Evolutionary conservation across 148 eudicot species (phyloP).

Genomic region (Cornus florida): DNA sequence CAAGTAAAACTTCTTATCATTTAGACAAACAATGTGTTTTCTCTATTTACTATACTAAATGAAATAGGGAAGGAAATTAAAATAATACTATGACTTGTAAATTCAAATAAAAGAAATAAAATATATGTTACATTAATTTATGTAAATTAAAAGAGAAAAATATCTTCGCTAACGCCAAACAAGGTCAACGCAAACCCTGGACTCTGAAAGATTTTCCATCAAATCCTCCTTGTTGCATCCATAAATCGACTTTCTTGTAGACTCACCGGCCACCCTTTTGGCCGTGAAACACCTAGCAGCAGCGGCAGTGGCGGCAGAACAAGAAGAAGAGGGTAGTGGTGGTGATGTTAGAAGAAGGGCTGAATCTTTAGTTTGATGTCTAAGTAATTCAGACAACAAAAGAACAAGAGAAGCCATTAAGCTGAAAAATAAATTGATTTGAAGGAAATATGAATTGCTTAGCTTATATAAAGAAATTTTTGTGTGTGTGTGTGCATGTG

Average conservation of each 20-base stretch:
- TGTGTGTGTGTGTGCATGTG: too few relatives aligned
- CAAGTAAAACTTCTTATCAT: too few relatives aligned
- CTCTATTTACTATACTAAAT: too few relatives aligned
- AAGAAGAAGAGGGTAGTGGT: background rate
- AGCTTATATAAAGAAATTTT: too few relatives aligned
- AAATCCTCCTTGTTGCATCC: background rate
- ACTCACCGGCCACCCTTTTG: conserved; percentile 7
- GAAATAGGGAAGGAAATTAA: too few relatives aligned
- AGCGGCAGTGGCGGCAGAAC: background rate
- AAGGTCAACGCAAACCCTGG: conserved; percentile 30
- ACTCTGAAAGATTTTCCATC: conserved; percentile 17
- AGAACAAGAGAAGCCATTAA: conserved; percentile 49
- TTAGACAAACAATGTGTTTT: too few relatives aligned
- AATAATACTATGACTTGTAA: too few relatives aligned
- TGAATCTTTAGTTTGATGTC: conserved; percentile 23
- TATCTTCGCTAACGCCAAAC: conserved; percentile 22
- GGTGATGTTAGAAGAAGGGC: background rate
- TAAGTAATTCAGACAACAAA: conserved; percentile 36
- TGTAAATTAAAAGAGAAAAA: background rate
- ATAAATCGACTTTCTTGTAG: background rate
- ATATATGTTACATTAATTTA: background rate
- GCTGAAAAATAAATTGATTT: background rate
- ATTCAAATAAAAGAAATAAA: background rate
- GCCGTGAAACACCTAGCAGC: background rate
- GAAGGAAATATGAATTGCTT: background rate